A percentile compares a stretch with the other conserved stretches of the same genome.
phyloP scores from a whole-genome alignment of 1,284 basidiomycete species.

The Melampsora americana region DNA sequence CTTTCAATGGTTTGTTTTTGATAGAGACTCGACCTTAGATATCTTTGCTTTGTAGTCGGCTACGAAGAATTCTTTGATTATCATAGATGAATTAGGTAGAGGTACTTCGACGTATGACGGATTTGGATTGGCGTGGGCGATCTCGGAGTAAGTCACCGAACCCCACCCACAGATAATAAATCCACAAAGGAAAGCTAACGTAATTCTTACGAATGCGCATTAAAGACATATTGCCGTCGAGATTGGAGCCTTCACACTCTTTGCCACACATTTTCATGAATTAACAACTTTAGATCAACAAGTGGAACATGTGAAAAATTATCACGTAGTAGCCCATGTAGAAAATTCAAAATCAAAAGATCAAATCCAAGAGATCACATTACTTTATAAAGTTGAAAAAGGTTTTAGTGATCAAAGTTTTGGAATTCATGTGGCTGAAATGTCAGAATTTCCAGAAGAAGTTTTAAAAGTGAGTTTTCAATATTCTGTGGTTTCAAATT shows the following conservation, averaged over 20 bases:
- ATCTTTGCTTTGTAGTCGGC: constrained; percentile 65
- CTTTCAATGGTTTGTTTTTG: neutral
- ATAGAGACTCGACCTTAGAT: neutral
- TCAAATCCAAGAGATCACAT: constrained; percentile 69
- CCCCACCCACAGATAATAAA: no score
- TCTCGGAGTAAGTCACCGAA: constrained; percentile 79
- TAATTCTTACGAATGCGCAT: no score
- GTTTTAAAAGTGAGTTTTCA: constrained; percentile 71
- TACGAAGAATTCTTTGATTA: constrained; percentile 86
- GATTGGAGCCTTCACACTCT: constrained; percentile 88
- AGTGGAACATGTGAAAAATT: constrained; percentile 81
- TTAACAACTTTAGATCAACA: constrained; percentile 85
- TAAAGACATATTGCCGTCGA: constrained; percentile 81
- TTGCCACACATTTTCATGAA: constrained; percentile 98
- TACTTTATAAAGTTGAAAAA: constrained; percentile 93
- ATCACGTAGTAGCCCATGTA: constrained; percentile 94
- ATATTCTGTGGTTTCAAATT: neutral
- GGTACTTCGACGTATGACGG: constrained; percentile 99
- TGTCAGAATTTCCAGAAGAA: constrained; percentile 92
- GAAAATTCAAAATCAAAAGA: constrained; percentile 37
- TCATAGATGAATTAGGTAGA: constrained; percentile 96
- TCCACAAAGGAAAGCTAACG: no score
- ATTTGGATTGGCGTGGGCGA: constrained; percentile 97
- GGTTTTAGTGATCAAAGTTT: constrained; percentile 84
- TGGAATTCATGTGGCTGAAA: constrained; percentile 94